phyloP scores from a whole-genome alignment of 23 red algal genomes.

The Agarophyton chilense region DNA sequence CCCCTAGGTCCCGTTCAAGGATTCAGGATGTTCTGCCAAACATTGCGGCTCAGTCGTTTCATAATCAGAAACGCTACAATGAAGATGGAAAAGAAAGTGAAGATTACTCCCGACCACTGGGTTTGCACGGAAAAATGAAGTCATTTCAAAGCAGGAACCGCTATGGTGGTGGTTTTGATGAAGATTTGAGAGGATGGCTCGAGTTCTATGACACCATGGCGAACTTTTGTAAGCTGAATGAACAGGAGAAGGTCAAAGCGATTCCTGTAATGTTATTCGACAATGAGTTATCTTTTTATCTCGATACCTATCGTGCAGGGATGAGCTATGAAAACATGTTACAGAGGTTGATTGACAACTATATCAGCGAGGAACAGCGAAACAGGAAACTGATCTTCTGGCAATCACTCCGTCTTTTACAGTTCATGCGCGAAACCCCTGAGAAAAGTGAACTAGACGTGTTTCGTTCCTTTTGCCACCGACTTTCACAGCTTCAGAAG shows the following conservation, averaged over 20 bases:
- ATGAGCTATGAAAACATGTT: neutral
- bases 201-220: slow-evolving; percentile 19
- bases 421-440: neutral
- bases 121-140: too few relatives aligned
- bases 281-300: slow-evolving; percentile 10
- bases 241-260: slow-evolving; percentile 11
- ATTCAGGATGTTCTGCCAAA: too few relatives aligned
- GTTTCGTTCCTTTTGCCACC: neutral
- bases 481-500: neutral
- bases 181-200: neutral
- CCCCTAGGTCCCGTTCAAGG: neutral
- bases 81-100: too few relatives aligned
- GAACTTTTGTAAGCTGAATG: neutral
- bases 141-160: too few relatives aligned
- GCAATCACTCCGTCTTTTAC: slow-evolving; percentile 11
- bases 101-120: too few relatives aligned
- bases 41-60: neutral
- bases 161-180: neutral
- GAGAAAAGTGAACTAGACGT: slow-evolving; percentile 31
- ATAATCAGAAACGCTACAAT: too few relatives aligned
- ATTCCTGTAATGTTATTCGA: slow-evolving; percentile 23
- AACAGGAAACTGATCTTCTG: slow-evolving; percentile 11
- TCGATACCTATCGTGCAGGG: neutral
- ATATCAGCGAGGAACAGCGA: slow-evolving; percentile 34
- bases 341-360: slow-evolving; percentile 3